Base-by-base conservation (phyloP, 73 alveolate genomes). In the Paramecium bursaria region DNA sequence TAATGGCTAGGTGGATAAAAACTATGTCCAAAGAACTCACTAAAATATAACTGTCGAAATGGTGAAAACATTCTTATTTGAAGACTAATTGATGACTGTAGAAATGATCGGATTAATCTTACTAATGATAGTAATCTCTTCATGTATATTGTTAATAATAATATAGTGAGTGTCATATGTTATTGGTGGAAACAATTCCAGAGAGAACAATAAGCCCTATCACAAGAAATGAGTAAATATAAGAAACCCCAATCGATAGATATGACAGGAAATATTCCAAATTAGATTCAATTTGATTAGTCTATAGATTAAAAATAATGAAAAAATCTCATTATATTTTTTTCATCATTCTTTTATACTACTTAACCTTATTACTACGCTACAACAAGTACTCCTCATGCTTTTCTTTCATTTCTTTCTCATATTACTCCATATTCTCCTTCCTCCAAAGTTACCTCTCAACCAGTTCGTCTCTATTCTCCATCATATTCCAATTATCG, bases 401-500 rank as follows among this genome's bases (percentile, higher is more conserved):
- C 21, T 1, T 33, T 14, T 14, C 11, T 30, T 6, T 10, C 23
- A 1, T 4, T n/a, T 1, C 57, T 39, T 22, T 13, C 2, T 7
- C 9, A 13, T 35, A 61, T 61, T 33, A 42, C 52, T 14, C 19
- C 47, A 11, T n/a, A 17, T 61, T 61, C 42, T 31, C 42, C 19
- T 11, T 22, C 21, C 6, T 39, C 60, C 82, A 67, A 17, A 67
- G 22, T 17, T 67, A 29, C 4, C 46, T 39, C 17, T 21, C 21
- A 0, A 61, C 21, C 9, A n/a, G 42, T 10, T 5, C 49, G 10
- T 67, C 82, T 19, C 44, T 67, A 42, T 67, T 47, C 3, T 5
- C 14, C 11, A 67, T 29, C 33, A 26, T 35, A 39, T 67, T 57
- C 82, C 82, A 67, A 39, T 57, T 67, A 67, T 57, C 44, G 3